Conservation (phyloP, 2,329 filamentous ascomycete species). For the Aspergillus chevalieri region DNA sequence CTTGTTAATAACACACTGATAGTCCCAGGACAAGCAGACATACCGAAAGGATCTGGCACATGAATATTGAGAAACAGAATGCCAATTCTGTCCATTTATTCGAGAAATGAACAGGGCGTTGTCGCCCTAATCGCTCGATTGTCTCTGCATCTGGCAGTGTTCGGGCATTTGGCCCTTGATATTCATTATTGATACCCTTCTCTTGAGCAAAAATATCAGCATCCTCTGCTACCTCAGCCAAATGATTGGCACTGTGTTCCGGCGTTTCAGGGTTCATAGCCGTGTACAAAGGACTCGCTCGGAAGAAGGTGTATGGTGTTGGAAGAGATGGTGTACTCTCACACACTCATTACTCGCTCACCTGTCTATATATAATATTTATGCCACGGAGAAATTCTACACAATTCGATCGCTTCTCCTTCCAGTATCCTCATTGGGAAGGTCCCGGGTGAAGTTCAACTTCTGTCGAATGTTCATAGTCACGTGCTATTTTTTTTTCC, state of each 20-base stretch:
- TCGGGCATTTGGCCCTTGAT: background rate
- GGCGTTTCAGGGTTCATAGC: slow-evolving; percentile 46
- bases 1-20: background rate
- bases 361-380: background rate
- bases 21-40: slow-evolving; percentile 14
- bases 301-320: background rate
- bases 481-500: background rate
- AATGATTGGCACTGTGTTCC: background rate
- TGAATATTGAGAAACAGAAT: slow-evolving; percentile 58
- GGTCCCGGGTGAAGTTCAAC: background rate
- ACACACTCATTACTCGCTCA: background rate
- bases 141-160: background rate
- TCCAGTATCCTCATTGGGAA: background rate
- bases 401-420: background rate
- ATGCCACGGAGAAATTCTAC: background rate
- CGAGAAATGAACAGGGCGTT: slow-evolving; percentile 53
- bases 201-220: background rate
- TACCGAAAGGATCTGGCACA: slow-evolving; percentile 58
- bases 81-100: slow-evolving; percentile 52
- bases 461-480: background rate
- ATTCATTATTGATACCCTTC: background rate
- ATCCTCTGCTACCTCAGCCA: background rate
- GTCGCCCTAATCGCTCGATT: slow-evolving; percentile 56
- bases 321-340: background rate
- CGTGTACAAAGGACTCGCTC: slow-evolving; percentile 50